These are phyloP conservation scores for Craterostigma plantagineum DNA, from an alignment of 257 asterid genomes.

Conservation along the genomic window DNA sequence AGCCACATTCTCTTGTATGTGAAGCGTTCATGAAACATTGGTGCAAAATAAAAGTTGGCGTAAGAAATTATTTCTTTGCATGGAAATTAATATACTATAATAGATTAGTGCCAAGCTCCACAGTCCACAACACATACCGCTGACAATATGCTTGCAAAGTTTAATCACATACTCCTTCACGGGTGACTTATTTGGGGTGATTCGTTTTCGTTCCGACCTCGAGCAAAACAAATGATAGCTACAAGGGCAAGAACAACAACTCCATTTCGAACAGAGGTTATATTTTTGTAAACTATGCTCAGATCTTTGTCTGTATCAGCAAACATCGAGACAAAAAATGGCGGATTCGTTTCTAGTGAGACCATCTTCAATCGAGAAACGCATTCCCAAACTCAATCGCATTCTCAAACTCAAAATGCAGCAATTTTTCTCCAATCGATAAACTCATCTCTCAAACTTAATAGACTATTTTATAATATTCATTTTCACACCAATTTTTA, in stretches of 20 bases:
- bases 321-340: no score
- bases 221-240: slow-evolving; percentile 26
- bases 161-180: slow-evolving; percentile 37
- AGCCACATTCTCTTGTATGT: slow-evolving; percentile 55
- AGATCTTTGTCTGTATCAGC: no score
- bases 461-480: no score
- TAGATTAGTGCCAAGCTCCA: no score
- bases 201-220: slow-evolving; percentile 58
- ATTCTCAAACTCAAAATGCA: no score
- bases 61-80: not conserved
- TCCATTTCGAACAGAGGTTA: slow-evolving; percentile 28
- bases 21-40: slow-evolving; percentile 2
- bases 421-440: no score
- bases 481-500: no score
- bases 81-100: not conserved
- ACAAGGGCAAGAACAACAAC: slow-evolving; percentile 30
- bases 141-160: slow-evolving; percentile 23
- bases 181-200: slow-evolving; percentile 18
- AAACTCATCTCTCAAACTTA: no score
- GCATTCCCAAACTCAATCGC: no score
- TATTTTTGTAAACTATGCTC: slow-evolving; percentile 18
- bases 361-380: no score
- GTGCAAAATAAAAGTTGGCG: not conserved
- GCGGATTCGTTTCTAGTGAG: no score
- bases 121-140: slow-evolving; percentile 33